Conservation (phyloP, 176 grass and related monocot species). For the Cymbopogon citratus region DNA sequence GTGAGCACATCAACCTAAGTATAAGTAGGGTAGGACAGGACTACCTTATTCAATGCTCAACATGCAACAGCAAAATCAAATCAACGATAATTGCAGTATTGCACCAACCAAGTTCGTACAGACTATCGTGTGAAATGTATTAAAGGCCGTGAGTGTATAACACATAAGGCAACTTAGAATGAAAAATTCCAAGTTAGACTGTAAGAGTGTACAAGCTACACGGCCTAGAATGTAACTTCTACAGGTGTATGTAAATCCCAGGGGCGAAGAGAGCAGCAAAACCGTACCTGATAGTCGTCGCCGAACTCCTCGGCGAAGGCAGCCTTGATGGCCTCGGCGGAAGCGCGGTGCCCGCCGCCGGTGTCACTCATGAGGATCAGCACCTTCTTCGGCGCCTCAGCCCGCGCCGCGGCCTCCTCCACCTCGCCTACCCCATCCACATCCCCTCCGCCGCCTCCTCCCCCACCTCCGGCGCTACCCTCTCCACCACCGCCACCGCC, state of each 20-base stretch:
- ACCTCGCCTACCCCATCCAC: slow-evolving; percentile 22
- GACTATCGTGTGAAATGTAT: background rate
- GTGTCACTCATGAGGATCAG: slow-evolving; percentile 98
- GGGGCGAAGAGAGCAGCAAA: background rate
- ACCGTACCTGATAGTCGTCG: slow-evolving; percentile 67
- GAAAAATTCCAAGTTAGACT: background rate
- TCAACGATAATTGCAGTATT: background rate
- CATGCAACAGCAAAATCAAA: background rate
- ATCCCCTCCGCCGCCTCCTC: slow-evolving; percentile 1
- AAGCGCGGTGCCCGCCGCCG: slow-evolving; percentile 83
- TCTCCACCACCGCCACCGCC: background rate
- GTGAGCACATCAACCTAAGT: background rate
- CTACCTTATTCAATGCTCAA: background rate
- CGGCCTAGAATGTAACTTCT: background rate
- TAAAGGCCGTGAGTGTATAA: background rate
- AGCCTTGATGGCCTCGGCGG: slow-evolving; percentile 87
- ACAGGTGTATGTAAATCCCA: background rate
- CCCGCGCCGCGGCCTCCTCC: slow-evolving; percentile 39
- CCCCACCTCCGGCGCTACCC: background rate
- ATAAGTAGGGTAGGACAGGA: background rate
- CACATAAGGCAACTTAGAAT: background rate
- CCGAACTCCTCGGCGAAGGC: slow-evolving; percentile 83
- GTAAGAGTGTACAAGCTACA: background rate
- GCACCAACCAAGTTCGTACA: background rate
- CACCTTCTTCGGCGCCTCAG: slow-evolving; percentile 74